These are phyloP conservation scores for Penicillium sp. DNA, from an alignment of 2,329 filamentous ascomycete species.

Conservation along the genomic window DNA sequence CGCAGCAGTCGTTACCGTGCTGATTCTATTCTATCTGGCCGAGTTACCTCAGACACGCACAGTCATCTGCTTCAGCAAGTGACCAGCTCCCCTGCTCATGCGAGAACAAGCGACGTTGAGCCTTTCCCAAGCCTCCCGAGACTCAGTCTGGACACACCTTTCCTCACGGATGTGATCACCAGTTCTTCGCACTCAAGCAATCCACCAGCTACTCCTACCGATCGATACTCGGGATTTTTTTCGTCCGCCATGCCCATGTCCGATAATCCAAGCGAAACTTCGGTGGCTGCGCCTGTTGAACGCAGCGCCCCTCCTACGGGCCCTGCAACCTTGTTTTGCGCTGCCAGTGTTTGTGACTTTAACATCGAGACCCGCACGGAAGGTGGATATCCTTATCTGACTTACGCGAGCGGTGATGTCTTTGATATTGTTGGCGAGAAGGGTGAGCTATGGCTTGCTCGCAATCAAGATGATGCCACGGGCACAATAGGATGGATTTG, in stretches of 20 bases:
- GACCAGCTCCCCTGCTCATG: slow-evolving; percentile 26
- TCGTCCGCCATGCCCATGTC: slow-evolving; percentile 81
- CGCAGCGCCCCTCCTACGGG: slow-evolving; percentile 41
- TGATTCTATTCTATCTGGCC: slow-evolving; percentile 54
- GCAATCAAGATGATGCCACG: slow-evolving; percentile 86
- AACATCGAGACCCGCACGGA: slow-evolving; percentile 92
- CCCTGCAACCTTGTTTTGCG: slow-evolving; percentile 77
- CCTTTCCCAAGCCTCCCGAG: slow-evolving; percentile 43
- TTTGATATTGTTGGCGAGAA: slow-evolving; percentile 94
- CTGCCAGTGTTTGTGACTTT: slow-evolving; percentile 93
- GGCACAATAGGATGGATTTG: slow-evolving; percentile 93
- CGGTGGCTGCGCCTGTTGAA: slow-evolving; percentile 33
- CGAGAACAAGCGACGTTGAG: slow-evolving; percentile 20
- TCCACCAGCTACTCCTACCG: slow-evolving; percentile 40
- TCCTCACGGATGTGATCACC: slow-evolving; percentile 42
- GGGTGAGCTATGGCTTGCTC: slow-evolving; percentile 94
- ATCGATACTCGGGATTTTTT: slow-evolving; percentile 74
- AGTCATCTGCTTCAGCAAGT: slow-evolving; percentile 52
- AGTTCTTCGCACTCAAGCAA: slow-evolving; percentile 30
- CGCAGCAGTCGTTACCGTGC: slow-evolving; percentile 50
- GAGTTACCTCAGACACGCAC: slow-evolving; percentile 54
- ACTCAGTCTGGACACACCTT: slow-evolving; percentile 47
- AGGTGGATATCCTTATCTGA: slow-evolving; percentile 92
- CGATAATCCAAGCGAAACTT: slow-evolving; percentile 54
- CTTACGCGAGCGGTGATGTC: slow-evolving; percentile 92